These are phyloP conservation scores for Fusarium sp. DNA, from an alignment of 2,329 filamentous ascomycete species.

Conservation along the genomic window DNA sequence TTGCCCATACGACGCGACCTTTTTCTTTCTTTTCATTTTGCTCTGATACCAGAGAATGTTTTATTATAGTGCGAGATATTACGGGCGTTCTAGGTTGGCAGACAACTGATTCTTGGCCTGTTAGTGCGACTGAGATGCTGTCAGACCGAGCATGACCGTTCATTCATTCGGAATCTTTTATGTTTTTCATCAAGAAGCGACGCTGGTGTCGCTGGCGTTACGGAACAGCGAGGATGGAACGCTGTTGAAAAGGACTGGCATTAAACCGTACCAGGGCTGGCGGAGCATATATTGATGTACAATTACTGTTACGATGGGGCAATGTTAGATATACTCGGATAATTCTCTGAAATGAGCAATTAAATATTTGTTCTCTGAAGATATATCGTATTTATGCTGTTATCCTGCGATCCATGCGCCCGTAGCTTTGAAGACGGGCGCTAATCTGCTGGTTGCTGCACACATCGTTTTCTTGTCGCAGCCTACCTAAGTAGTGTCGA, in stretches of 20 bases:
- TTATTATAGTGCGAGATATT: slow-evolving; percentile 23
- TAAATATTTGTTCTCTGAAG: not conserved
- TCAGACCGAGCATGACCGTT: slow-evolving; percentile 22
- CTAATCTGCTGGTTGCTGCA: not conserved
- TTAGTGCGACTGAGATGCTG: slow-evolving; percentile 2
- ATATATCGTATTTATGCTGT: not conserved
- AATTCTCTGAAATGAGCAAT: slow-evolving; percentile 7
- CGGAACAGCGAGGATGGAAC: slow-evolving; percentile 27
- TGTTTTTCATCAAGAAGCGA: slow-evolving; percentile 34
- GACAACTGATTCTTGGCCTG: slow-evolving; percentile 21
- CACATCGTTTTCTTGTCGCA: slow-evolving; percentile 22
- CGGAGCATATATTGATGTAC: slow-evolving; percentile 23
- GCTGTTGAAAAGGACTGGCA: slow-evolving; percentile 33
- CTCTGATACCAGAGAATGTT: slow-evolving; percentile 18
- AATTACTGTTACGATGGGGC: slow-evolving; percentile 16
- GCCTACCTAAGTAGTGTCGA: slow-evolving; percentile 4
- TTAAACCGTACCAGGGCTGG: slow-evolving; percentile 5
- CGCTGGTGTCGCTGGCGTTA: slow-evolving; percentile 45
- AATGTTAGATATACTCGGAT: slow-evolving; percentile 22
- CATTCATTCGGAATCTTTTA: slow-evolving; percentile 15
- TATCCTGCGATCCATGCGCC: not conserved
- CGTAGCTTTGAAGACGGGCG: not conserved
- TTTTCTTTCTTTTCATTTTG: not conserved
- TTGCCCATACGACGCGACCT: not conserved
- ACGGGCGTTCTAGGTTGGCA: slow-evolving; percentile 30